Evolutionary conservation across 768 basidiomycete species (phyloP), one percentile per base, ranked within the genome.

Genomic region (Ramaria rubella): DNA sequence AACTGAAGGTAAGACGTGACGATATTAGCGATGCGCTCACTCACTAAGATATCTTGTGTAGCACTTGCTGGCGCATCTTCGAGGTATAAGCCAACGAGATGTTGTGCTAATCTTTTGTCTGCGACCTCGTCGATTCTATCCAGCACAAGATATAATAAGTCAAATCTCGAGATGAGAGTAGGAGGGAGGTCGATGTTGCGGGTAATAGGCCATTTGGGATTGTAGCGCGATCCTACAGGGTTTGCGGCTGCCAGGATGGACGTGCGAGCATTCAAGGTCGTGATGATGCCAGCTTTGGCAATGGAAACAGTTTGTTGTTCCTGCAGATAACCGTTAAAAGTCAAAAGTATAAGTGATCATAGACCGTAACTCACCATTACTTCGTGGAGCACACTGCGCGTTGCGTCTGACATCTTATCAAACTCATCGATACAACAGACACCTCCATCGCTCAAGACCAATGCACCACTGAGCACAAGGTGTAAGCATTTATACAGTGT

Each of bases 271-370:
- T 99, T 99, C 58, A 99, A 77, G 0, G 96, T 99, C 0, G 96
- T 97, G 66, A 97, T 97, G 62, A 99, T 99, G 9, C 96, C 96
- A 0, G 96, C 96, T 72, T 98, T 99, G 5, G 96, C 96, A 59
- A 98, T 95, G 4, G 94, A 97, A 19, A 97, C 95, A 1, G 95
- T 98, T 84, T 97, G 94, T 84, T 97, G 94, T 81, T 98, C 94
- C 94, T 96, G 59, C 11, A 5, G 15, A 42, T 48, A 24, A 40
- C 40, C 34, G n/a, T 38, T 27, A 45, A 54, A 36, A 30, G 21
- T 8, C 23, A 33, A 26, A 23, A 55, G 52, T 21, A 45, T 12
- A 17, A 5, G 44, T 23, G 27, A 48, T 8, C 6, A 27, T 30
- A 48, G 11, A 14, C 7, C 21, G 15, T 9, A 31, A 62, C 77